Evolutionary conservation across 2,329 filamentous ascomycete species (phyloP), one percentile per base, ranked within the genome.

Genomic region (Allantophomopsis cytisporea): DNA sequence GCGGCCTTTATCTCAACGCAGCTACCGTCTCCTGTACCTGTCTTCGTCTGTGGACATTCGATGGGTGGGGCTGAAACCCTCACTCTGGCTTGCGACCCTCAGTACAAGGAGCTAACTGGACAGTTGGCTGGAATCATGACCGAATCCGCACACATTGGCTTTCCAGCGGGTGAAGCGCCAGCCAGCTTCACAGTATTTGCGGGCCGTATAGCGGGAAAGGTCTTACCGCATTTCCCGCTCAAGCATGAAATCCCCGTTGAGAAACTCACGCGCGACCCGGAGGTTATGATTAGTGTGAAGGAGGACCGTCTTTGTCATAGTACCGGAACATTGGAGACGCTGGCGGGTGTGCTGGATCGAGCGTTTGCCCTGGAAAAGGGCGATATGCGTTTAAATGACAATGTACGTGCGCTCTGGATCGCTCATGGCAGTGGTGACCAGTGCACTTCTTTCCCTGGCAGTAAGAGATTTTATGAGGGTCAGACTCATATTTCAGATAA

Each of bases 1-100:
- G 83, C 77, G 10, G 77, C 78, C 34, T 85, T 95, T 56, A 66
- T 91, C 47, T 66, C 66, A 43, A 62, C 65, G 23, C 71, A 80
- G 45, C 62, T 79, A 5, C 68, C 68, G 8, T 57, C 51, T 5
- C 43, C 52, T 4, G 61, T 66, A 30, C 85, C 86, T 0, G 54
- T 93, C 13, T 95, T 94, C 60, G 69, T 95, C 15, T 76, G 91
- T 65, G 88, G 88, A 39, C 86, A 94, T 60, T 87, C 80, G 16
- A 94, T 94, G 85, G 88, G 88, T 47, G 88, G 88, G 43, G 84
- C 77, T 17, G 72, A 93, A 59, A 72, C 78, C 5, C 63, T 94
- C 7, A 76, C 73, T 34, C 57, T 80, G 16, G 69, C 69, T 17
- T 68, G 63, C 40, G 63, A 69, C 39, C 56, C 65, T 1, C 43